Evolutionary conservation across 306 rosid species (phyloP), one percentile per base, ranked within the genome.

Genomic region (Prunus mume): DNA sequence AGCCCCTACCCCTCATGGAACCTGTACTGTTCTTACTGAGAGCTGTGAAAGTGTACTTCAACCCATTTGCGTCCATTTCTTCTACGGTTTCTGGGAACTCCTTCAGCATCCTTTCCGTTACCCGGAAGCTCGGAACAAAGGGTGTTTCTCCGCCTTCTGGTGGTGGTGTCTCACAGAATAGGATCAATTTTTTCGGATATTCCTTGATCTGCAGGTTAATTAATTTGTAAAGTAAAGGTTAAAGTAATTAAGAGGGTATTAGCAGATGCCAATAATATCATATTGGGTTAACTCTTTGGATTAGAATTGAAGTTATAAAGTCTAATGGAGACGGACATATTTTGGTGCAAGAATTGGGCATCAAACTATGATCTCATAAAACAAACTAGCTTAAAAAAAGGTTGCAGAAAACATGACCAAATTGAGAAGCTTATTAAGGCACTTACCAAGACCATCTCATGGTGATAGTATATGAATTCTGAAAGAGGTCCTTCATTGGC

Each of bases 401-500:
- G 2, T 47, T 15, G 14, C 54, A 49, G 19, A 12, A 3, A 49
- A 14, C 54, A 1, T 49, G 54, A 49, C 54, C 43, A 38, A 38
- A 38, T 7, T 38, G 43, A 47, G 49, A 32, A 41, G 52, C 41
- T 66, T 41, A 38, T 38, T 38, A 9, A 38, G 43, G 49, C 69
- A 74, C 90, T 87, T 88, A 93, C 98, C 95, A 93, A 79, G 75
- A 93, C 96, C 98, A 93, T 91, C 85, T 93, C 98, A 79, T 93
- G 98, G 84, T 93, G 98, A 56, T 81, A 93, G 84, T 89, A 86
- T 13, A 93, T 84, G 91, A 93, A 91, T 79, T 91, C 90, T 3
- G 94, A 87, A 65, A 93, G 96, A 7, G 98, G 96, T 10, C 96
- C 98, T 86, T 91, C 98, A 75, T 93, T 93, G 19, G 98, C 98